These are phyloP conservation scores for Corinectria fuckeliana DNA, from an alignment of 2,329 filamentous ascomycete species.

Conservation along the genomic window DNA sequence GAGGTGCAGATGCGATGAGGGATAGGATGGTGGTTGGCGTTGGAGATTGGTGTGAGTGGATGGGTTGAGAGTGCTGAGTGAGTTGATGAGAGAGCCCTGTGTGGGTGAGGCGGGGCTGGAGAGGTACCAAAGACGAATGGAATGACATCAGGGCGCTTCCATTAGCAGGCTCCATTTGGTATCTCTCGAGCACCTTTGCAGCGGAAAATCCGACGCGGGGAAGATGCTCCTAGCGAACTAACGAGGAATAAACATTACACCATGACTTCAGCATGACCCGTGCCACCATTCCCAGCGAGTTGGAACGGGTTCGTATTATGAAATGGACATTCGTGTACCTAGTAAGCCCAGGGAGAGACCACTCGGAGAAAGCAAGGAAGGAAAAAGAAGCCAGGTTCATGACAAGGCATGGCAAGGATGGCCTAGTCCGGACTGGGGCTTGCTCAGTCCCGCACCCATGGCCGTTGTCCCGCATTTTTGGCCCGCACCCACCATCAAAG, in stretches of 20 bases:
- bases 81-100: neutral
- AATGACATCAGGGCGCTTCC: neutral
- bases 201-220: neutral
- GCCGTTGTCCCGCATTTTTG: neutral
- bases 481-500: too few species aligned
- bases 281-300: neutral
- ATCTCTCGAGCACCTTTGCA: neutral
- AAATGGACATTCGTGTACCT: too few species aligned
- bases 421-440: too few species aligned
- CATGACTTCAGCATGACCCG: slow-evolving; percentile 1
- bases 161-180: neutral
- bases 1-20: neutral
- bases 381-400: neutral
- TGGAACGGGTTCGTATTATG: neutral
- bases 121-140: neutral
- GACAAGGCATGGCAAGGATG: too few species aligned
- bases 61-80: neutral
- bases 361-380: neutral
- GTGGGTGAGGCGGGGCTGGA: neutral
- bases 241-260: neutral
- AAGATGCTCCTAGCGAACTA: neutral
- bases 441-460: too few species aligned
- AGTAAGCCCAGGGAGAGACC: neutral
- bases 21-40: neutral
- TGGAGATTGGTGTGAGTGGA: neutral